Percentiles rank a stretch among this genome's conserved stretches.
phyloP scores from a whole-genome alignment of 1,284 basidiomycete species.

The Cystobasidium pallidum region DNA sequence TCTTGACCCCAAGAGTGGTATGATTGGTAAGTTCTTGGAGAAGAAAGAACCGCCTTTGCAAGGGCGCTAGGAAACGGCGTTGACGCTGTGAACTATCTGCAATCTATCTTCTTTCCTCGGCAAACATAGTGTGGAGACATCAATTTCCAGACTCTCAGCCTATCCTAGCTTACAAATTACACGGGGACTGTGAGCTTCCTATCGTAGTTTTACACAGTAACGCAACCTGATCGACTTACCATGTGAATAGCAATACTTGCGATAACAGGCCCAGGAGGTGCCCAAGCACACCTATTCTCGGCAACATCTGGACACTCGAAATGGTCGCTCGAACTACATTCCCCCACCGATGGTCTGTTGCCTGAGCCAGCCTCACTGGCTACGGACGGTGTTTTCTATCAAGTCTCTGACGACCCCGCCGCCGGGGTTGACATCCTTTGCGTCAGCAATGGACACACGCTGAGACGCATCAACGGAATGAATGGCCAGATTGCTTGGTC shows the following conservation, averaged over 20 bases:
- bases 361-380: conserved; percentile 36
- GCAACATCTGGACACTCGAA: conserved; percentile 34
- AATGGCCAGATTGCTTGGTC: conserved; percentile 66
- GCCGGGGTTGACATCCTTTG: conserved; percentile 52
- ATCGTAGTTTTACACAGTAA: neutral
- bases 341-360: conserved; percentile 16
- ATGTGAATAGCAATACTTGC: conserved; percentile 23
- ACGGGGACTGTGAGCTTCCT: conserved; percentile 58
- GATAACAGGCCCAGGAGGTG: conserved; percentile 32
- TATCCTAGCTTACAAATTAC: conserved; percentile 69
- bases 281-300: conserved; percentile 35
- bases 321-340: conserved; percentile 35
- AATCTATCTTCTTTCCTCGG: neutral
- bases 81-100: neutral
- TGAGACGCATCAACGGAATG: conserved; percentile 61
- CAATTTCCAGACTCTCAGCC: conserved; percentile 69
- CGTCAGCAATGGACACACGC: conserved; percentile 66
- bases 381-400: conserved; percentile 28
- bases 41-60: neutral
- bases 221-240: neutral
- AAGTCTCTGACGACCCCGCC: conserved; percentile 18
- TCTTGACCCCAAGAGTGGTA: conserved; percentile 71
- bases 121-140: conserved; percentile 75
- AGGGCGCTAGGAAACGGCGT: neutral
- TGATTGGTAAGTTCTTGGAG: conserved; percentile 64